Base-by-base conservation (phyloP, 2,329 filamentous ascomycete genomes). In the Fonsecaea pedrosoi region DNA sequence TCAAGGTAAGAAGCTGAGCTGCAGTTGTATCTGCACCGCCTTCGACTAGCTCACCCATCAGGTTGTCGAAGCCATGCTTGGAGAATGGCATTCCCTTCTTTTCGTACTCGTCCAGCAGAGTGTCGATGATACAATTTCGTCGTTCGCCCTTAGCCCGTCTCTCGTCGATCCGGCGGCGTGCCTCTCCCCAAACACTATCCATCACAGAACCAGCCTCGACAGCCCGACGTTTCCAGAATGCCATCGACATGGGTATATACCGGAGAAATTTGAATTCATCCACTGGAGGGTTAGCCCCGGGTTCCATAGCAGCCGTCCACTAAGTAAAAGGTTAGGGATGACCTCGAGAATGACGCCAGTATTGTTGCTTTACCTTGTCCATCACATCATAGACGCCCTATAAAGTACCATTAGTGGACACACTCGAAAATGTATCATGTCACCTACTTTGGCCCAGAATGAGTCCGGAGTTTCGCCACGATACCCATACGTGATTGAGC, bases 401-500 rank as follows among this genome's bases (percentile, higher is more conserved):
- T 34, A 6, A 25, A 25, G 30, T 37, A 13, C 48, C 30, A 7
- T 56, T 10, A 56, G 37, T 15, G 58, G n/a, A 6, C 60, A 12
- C 8, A 21, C 10, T 21, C 37, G n/a, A n/a, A 7, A 2, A n/a
- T 56, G 10, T 5, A 4, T 25, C n/a, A 60, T 13, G 15, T 60
- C 40, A 64, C 63, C 21, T 58, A 66, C 64, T 32, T 57, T 48
- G 15, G 32, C 58, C 64, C 64, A 66, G 32, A 62, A 66, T n/a
- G 35, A 48, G 15, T 84, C 71, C 45, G 68, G 68, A 1, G 71
- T 71, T 15, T 37, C 18, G n/a, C 35, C 38, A 55, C 82, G 79
- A 65, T 83, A 81, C 0, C 83, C 83, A 68, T 84, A 85, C 5
- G 82, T 78, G 3, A 85, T 80, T 8, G 79, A 82, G 67, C 83